phyloP scores from a whole-genome alignment of 306 rosid species.

The Styphnolobium japonicum region DNA sequence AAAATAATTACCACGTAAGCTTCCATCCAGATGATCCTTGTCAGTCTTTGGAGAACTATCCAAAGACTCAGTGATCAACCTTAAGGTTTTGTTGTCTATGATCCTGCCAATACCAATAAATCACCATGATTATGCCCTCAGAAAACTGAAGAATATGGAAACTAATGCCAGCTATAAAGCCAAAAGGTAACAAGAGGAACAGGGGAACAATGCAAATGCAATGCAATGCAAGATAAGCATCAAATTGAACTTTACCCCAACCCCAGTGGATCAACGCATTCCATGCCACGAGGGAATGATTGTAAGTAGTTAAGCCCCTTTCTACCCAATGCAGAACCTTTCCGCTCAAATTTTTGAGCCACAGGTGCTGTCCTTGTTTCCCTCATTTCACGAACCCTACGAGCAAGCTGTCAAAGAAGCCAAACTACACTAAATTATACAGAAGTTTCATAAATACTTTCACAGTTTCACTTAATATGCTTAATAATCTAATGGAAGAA shows the following conservation, averaged over 20 bases:
- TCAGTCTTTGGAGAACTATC: constrained; percentile 64
- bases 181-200: constrained; percentile 4
- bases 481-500: not conserved
- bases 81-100: constrained; percentile 87
- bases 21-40: constrained; percentile 51
- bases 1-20: constrained; percentile 71
- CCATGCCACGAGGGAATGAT: constrained; percentile 97
- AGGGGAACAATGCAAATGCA: constrained; percentile 12
- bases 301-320: constrained; percentile 73
- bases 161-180: not conserved
- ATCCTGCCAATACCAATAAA: constrained; percentile 59
- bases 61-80: constrained; percentile 70
- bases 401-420: constrained; percentile 81
- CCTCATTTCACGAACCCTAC: constrained; percentile 98
- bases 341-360: constrained; percentile 72
- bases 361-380: constrained; percentile 92
- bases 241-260: constrained; percentile 64
- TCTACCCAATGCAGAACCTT: constrained; percentile 40
- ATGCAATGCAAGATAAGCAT: constrained; percentile 26
- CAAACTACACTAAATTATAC: constrained; percentile 45
- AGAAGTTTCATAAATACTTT: constrained; percentile 29
- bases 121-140: not conserved
- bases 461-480: constrained; percentile 10
- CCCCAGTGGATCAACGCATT: constrained; percentile 91
- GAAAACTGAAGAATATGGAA: constrained; percentile 24